These are phyloP conservation scores for Phaseolus lunatus DNA, from an alignment of 306 rosid genomes.

Conservation along the genomic window DNA sequence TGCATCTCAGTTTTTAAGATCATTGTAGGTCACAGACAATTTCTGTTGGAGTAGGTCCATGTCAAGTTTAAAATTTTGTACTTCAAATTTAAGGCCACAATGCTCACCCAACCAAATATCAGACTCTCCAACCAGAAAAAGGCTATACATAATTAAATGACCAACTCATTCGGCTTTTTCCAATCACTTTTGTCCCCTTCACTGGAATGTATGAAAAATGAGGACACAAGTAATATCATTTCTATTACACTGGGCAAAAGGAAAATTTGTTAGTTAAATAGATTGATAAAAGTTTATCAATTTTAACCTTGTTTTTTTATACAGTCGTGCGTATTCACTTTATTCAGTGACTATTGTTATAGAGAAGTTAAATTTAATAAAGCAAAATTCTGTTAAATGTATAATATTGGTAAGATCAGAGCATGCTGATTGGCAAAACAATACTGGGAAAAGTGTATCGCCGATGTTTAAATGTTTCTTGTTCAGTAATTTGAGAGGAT, in stretches of 20 bases:
- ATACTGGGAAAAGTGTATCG: not conserved
- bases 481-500: not conserved
- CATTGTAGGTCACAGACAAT: slow-evolving; percentile 8
- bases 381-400: not conserved
- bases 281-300: not conserved
- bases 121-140: slow-evolving; percentile 17
- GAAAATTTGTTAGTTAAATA: not conserved
- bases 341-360: not conserved
- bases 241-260: not conserved
- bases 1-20: slow-evolving; percentile 24
- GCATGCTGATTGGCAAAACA: slow-evolving; percentile 13
- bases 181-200: not conserved
- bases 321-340: not conserved
- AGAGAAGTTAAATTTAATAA: not conserved
- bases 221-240: not conserved
- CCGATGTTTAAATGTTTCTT: not conserved
- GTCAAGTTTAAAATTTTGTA: slow-evolving; percentile 16
- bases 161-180: not conserved
- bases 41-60: slow-evolving; percentile 24
- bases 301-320: not conserved
- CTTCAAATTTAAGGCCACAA: slow-evolving; percentile 9
- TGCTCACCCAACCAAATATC: slow-evolving; percentile 20
- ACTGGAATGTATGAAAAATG: not conserved
- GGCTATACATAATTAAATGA: slow-evolving; percentile 6
- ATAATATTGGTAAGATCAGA: not conserved